A percentile compares a stretch with the other conserved stretches of the same genome.
Conservation (phyloP, 2,329 filamentous ascomycete genomes). For the Chrysoporthe puriensis region DNA sequence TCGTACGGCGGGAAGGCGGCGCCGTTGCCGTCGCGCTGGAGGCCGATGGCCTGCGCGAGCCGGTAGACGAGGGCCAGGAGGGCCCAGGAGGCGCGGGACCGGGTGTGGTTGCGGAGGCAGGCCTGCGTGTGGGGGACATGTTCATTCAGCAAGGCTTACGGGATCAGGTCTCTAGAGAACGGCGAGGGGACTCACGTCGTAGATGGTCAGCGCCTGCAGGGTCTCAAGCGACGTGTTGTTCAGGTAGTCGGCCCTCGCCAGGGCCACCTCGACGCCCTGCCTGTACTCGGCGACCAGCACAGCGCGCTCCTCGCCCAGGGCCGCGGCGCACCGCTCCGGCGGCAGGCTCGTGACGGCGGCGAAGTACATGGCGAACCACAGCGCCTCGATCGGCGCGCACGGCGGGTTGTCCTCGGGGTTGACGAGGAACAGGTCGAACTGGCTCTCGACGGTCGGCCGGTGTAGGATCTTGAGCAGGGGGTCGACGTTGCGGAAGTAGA, state of each 20-base stretch:
- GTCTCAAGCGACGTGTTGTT: slow-evolving; percentile 44
- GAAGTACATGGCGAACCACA: slow-evolving; percentile 50
- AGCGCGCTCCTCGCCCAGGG: slow-evolving; percentile 41
- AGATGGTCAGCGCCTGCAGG: slow-evolving; percentile 47
- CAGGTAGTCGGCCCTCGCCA: slow-evolving; percentile 49
- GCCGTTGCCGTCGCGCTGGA: slow-evolving; percentile 48
- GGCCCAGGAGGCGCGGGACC: slow-evolving; percentile 47
- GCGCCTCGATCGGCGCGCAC: slow-evolving; percentile 36
- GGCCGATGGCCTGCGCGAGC: slow-evolving; percentile 46
- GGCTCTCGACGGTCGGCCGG: slow-evolving; percentile 42
- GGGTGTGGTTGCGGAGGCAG: slow-evolving; percentile 43
- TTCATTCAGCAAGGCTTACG: too few species aligned
- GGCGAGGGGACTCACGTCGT: slow-evolving; percentile 37
- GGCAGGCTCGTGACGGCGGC: slow-evolving; percentile 42
- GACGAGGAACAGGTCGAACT: slow-evolving; percentile 36
- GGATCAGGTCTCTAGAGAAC: too few species aligned
- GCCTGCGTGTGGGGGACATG: slow-evolving; percentile 29
- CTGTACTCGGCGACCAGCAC: slow-evolving; percentile 40
- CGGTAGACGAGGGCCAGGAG: slow-evolving; percentile 47
- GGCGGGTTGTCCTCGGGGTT: slow-evolving; percentile 32
- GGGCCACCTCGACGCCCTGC: slow-evolving; percentile 42
- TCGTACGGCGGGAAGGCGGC: slow-evolving; percentile 52
- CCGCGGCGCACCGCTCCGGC: slow-evolving; percentile 37
- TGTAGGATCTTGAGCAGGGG: slow-evolving; percentile 50
- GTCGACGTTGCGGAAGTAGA: slow-evolving; percentile 47